These are phyloP conservation scores for Diaporthe amygdali DNA, from an alignment of 2,329 filamentous ascomycete species.

Conservation along the genomic window DNA sequence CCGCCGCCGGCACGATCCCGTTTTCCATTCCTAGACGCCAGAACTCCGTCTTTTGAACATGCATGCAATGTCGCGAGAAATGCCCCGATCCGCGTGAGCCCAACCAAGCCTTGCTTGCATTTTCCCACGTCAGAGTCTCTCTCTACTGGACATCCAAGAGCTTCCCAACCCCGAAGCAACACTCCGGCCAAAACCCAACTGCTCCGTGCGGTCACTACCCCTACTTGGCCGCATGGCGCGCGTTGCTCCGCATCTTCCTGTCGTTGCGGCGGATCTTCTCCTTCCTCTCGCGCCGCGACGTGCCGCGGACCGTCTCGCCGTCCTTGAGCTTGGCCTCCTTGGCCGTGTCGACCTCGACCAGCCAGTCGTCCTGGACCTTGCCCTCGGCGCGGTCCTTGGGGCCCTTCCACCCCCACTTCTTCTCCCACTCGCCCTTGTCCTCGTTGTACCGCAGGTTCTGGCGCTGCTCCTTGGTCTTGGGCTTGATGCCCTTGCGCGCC, in stretches of 20 bases:
- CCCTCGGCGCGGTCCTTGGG: constrained; percentile 57
- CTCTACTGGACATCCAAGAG: background rate
- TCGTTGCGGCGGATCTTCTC: constrained; percentile 77
- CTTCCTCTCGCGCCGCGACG: constrained; percentile 66
- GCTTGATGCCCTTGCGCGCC: constrained; percentile 94
- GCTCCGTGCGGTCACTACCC: no score
- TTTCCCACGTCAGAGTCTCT: no score
- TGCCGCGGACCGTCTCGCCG: constrained; percentile 65
- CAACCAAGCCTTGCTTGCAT: background rate
- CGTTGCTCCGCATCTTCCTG: constrained; percentile 71
- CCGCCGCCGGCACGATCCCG: background rate
- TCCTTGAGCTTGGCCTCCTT: constrained; percentile 68
- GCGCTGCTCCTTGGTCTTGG: constrained; percentile 79
- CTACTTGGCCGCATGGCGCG: constrained; percentile 48
- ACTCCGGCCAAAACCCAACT: no score
- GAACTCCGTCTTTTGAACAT: constrained; percentile 13
- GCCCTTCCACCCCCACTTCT: constrained; percentile 94
- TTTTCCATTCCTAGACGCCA: constrained; percentile 17
- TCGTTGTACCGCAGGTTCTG: constrained; percentile 84
- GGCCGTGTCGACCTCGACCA: constrained; percentile 88
- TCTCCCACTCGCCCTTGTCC: constrained; percentile 83
- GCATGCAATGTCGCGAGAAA: background rate
- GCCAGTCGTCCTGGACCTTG: constrained; percentile 76
- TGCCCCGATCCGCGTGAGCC: background rate
- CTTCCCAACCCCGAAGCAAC: background rate